A percentile compares a stretch with the other conserved stretches of the same genome.
Evolutionary conservation across 1,284 basidiomycete genomes (phyloP).

Genomic region (Malassezia caprae): DNA sequence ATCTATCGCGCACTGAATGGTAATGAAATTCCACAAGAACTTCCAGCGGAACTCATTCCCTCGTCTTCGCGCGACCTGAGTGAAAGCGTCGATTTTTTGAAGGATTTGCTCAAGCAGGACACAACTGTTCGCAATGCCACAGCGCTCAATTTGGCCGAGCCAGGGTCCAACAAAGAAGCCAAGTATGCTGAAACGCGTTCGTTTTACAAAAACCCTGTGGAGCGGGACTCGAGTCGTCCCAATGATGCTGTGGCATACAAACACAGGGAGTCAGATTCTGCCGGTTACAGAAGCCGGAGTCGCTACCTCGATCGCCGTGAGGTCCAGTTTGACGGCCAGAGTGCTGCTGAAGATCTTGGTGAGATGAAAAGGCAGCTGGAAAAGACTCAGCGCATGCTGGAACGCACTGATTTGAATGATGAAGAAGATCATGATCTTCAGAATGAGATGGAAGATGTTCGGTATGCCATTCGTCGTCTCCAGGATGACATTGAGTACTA

Average conservation of each 20-base stretch:
- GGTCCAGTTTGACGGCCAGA: slow-evolving; percentile 65
- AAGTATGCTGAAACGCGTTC: slow-evolving; percentile 60
- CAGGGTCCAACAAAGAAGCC: slow-evolving; percentile 42
- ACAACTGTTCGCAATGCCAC: slow-evolving; percentile 50
- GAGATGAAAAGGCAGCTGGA: slow-evolving; percentile 79
- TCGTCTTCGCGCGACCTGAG: slow-evolving; percentile 85
- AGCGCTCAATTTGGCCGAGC: slow-evolving; percentile 47
- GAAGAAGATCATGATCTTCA: slow-evolving; percentile 62
- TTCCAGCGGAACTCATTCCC: slow-evolving; percentile 81
- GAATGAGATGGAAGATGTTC: slow-evolving; percentile 76
- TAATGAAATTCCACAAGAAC: slow-evolving; percentile 72
- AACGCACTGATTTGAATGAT: slow-evolving; percentile 67
- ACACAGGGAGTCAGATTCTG: slow-evolving; percentile 57
- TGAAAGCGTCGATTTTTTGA: slow-evolving; percentile 80
- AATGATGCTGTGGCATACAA: slow-evolving; percentile 90
- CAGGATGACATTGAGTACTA: slow-evolving; percentile 89
- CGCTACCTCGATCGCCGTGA: slow-evolving; percentile 79
- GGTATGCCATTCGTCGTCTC: slow-evolving; percentile 72
- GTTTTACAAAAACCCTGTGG: slow-evolving; percentile 54
- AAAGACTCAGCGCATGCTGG: slow-evolving; percentile 71
- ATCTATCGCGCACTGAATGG: slow-evolving; percentile 80
- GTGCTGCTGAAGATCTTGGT: slow-evolving; percentile 59
- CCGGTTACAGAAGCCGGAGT: slow-evolving; percentile 69
- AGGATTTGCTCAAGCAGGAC: slow-evolving; percentile 80
- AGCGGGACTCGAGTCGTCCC: slow-evolving; percentile 51